Evolutionary conservation across 345 rosid species (phyloP).

Genomic region (Eucalyptus victrix): DNA sequence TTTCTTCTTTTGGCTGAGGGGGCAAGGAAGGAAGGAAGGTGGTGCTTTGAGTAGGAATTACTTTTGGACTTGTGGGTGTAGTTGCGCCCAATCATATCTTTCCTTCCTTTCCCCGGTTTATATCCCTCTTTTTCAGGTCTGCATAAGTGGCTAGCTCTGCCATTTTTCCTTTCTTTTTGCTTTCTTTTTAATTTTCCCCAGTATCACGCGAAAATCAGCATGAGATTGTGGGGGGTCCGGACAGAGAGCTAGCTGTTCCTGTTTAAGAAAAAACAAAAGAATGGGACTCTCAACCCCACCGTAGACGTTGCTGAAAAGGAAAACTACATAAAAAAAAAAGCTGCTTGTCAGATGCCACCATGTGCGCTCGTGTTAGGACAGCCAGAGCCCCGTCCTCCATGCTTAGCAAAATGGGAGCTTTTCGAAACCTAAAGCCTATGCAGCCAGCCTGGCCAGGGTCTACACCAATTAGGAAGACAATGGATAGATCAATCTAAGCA

Average conservation of each 20-base stretch:
- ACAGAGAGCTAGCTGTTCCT: neutral
- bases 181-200: neutral
- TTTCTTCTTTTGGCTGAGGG: neutral
- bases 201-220: neutral
- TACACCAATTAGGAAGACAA: neutral
- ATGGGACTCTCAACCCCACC: neutral
- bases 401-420: neutral
- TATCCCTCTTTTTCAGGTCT: neutral
- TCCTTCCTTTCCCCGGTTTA: neutral
- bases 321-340: neutral
- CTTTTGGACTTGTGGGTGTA: neutral
- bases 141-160: neutral
- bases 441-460: neutral
- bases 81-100: neutral
- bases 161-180: neutral
- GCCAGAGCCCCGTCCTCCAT: neutral
- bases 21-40: neutral
- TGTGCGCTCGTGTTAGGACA: neutral
- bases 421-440: neutral
- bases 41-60: neutral
- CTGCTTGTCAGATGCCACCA: neutral
- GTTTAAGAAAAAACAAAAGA: neutral
- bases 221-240: neutral
- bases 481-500: neutral
- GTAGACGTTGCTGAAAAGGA: neutral